phyloP scores from a whole-genome alignment of 768 basidiomycete genomes.

The Nevesoporus exiguus region DNA sequence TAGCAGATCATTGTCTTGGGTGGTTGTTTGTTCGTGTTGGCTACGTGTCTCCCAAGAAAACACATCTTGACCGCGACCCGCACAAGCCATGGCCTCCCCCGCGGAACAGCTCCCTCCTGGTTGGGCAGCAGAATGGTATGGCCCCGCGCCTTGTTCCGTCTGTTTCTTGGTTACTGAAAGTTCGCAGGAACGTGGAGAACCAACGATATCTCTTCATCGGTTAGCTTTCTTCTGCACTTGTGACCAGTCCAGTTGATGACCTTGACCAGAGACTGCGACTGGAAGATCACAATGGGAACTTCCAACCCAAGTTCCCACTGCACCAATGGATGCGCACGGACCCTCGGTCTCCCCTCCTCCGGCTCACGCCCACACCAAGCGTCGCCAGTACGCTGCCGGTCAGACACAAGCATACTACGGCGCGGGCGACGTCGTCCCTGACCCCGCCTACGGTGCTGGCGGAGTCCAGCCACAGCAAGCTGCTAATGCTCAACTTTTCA shows the following conservation, averaged over 20 bases:
- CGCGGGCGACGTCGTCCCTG: conserved; percentile 40
- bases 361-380: conserved; percentile 51
- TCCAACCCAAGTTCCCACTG: conserved; percentile 43
- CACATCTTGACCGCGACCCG: conserved; percentile 1
- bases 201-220: conserved; percentile 89
- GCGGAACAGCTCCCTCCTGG: conserved; percentile 81
- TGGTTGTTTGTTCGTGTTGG: conserved; percentile 28
- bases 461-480: conserved; percentile 39
- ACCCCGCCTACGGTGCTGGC: conserved; percentile 41
- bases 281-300: conserved; percentile 89
- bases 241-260: conserved; percentile 15
- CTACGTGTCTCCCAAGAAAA: conserved; percentile 25
- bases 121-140: conserved; percentile 91
- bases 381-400: conserved; percentile 91
- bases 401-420: conserved; percentile 90
- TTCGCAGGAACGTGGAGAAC: conserved; percentile 68
- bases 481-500: conserved; percentile 62
- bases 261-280: conserved; percentile 67
- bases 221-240: conserved; percentile 38
- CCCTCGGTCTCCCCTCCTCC: conserved; percentile 45
- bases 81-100: conserved; percentile 40
- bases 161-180: conserved; percentile 14
- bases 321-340: conserved; percentile 39
- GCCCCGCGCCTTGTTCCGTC: background rate
- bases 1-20: background rate